phyloP scores from a whole-genome alignment of 169 alveolate species.

The Eimeria necatrix region DNA sequence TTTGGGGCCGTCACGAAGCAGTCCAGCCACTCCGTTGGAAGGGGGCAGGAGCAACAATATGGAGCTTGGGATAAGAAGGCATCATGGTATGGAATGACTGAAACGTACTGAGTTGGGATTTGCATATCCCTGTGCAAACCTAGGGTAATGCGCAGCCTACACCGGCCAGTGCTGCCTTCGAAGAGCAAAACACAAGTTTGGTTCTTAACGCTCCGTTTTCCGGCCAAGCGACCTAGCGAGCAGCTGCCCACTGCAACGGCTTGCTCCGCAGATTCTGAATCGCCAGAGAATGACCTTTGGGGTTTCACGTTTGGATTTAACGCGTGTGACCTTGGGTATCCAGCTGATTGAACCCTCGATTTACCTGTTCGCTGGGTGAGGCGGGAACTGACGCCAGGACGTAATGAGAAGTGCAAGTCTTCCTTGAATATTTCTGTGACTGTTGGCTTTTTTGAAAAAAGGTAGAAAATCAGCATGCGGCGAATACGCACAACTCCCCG shows the following conservation, averaged over 20 bases:
- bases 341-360: conserved; percentile 39
- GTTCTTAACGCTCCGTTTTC: conserved; percentile 67
- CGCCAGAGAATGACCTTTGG: neutral
- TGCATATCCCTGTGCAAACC: conserved; percentile 82
- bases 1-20: conserved; percentile 70
- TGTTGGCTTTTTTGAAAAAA: conserved; percentile 57
- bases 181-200: conserved; percentile 79
- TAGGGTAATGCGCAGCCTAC: conserved; percentile 76
- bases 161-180: conserved; percentile 57
- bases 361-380: conserved; percentile 4
- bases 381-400: neutral
- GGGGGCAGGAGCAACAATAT: conserved; percentile 78
- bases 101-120: conserved; percentile 81
- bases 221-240: conserved; percentile 73
- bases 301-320: neutral
- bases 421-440: conserved; percentile 54
- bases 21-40: conserved; percentile 82
- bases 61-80: conserved; percentile 73
- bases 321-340: conserved; percentile 11
- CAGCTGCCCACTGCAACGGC: conserved; percentile 80
- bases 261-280: conserved; percentile 31
- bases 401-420: conserved; percentile 62
- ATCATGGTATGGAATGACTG: conserved; percentile 70
- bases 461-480: conserved; percentile 77
- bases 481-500: conserved; percentile 68